A percentile compares a stretch with the other conserved stretches of the same genome.
phyloP scores from a whole-genome alignment of 2,329 filamentous ascomycete genomes.

The Lecanicillium sp. region DNA sequence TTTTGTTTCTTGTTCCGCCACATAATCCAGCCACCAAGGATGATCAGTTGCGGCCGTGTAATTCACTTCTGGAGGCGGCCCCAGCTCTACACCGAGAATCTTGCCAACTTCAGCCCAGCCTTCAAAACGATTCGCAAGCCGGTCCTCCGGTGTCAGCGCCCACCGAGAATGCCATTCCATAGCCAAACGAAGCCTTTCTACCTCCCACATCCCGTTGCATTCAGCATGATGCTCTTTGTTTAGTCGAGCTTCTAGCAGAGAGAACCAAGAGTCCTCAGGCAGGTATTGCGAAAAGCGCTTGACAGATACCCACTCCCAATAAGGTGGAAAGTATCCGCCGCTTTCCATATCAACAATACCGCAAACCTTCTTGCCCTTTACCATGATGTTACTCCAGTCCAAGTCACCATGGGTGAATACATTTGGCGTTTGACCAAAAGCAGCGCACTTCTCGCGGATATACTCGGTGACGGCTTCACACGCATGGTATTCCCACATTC shows the following conservation, averaged over 20 bases:
- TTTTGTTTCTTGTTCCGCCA: too few species aligned
- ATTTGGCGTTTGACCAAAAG: neutral
- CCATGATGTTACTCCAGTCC: constrained; percentile 7
- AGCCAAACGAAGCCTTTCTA: constrained; percentile 2
- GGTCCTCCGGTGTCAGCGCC: constrained; percentile 4
- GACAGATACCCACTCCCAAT: constrained; percentile 3
- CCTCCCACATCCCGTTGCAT: constrained; percentile 3
- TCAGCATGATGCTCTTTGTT: neutral
- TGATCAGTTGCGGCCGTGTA: too few species aligned
- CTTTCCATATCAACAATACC: constrained; percentile 5
- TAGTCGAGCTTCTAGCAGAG: constrained; percentile 5
- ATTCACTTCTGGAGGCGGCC: neutral
- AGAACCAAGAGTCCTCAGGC: constrained; percentile 2
- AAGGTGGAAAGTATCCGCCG: constrained; percentile 5
- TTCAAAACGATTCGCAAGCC: neutral
- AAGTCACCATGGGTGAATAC: constrained; percentile 6
- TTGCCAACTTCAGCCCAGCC: neutral
- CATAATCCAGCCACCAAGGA: too few species aligned
- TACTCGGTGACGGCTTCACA: neutral
- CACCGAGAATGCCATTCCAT: neutral
- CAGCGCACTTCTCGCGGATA: neutral
- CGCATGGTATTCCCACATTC: neutral
- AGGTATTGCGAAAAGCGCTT: neutral
- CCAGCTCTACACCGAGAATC: constrained; percentile 3
- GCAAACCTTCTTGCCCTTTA: constrained; percentile 1